These are phyloP conservation scores for Phytophthora hibernalis DNA, from an alignment of 352 stramenopile genomes.

Conservation along the genomic window DNA sequence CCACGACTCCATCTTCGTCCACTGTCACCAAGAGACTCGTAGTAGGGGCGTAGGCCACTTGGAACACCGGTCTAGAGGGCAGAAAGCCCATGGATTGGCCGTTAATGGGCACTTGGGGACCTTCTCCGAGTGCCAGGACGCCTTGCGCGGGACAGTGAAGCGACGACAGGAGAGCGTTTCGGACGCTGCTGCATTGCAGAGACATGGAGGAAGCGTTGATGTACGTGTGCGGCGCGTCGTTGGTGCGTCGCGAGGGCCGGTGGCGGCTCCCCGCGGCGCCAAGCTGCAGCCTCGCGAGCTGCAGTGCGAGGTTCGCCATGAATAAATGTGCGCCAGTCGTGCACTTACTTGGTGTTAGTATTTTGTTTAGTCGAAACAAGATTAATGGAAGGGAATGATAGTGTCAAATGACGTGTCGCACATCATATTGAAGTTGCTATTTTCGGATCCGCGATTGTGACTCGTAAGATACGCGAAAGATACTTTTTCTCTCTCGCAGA, in stretches of 20 bases:
- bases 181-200: conserved; percentile 31
- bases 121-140: conserved; percentile 29
- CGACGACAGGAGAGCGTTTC: conserved; percentile 36
- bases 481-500: conserved; percentile 23
- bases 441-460: conserved; percentile 7
- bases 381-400: conserved; percentile 11
- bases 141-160: conserved; percentile 40
- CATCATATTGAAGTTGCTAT: conserved; percentile 34
- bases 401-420: not conserved
- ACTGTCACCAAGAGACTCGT: conserved; percentile 48
- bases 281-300: conserved; percentile 52
- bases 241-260: conserved; percentile 23
- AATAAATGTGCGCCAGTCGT: conserved; percentile 12
- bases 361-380: not conserved
- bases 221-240: conserved; percentile 7
- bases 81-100: conserved; percentile 21
- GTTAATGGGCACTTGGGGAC: conserved; percentile 8
- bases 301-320: conserved; percentile 40
- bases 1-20: conserved; percentile 66
- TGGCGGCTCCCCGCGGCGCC: conserved; percentile 31
- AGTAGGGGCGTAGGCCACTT: conserved; percentile 52
- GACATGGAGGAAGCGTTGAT: conserved; percentile 23
- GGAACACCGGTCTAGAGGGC: conserved; percentile 50
- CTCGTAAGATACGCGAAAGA: conserved; percentile 21
- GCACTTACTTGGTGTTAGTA: conserved; percentile 18